These are phyloP conservation scores for Vickermania ingenoplastis DNA, from an alignment of 208 protist species.

Conservation along the genomic window DNA sequence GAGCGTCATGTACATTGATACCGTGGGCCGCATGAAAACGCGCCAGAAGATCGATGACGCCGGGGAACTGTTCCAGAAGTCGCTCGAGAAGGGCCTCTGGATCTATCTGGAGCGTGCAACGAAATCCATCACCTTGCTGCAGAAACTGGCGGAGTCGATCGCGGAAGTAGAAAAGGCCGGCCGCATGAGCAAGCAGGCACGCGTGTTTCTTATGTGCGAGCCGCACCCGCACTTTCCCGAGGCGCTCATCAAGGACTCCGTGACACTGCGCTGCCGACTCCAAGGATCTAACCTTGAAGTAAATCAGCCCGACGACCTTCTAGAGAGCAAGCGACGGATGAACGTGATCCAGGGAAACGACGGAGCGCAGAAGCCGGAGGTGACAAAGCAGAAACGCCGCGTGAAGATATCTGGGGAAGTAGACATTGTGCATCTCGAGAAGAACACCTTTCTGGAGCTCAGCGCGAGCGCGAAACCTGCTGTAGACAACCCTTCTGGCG, in stretches of 20 bases:
- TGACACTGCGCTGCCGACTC: conserved; percentile 74
- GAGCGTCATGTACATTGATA: conserved; percentile 86
- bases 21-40: conserved; percentile 78
- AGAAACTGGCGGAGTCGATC: conserved; percentile 69
- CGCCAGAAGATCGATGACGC: conserved; percentile 69
- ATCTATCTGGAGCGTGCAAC: conserved; percentile 86
- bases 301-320: conserved; percentile 48
- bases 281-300: conserved; percentile 51
- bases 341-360: conserved; percentile 49
- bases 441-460: conserved; percentile 82
- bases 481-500: conserved; percentile 24
- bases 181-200: conserved; percentile 44
- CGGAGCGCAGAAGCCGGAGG: conserved; percentile 21
- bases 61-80: conserved; percentile 59
- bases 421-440: conserved; percentile 80
- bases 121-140: conserved; percentile 82
- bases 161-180: conserved; percentile 28
- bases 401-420: conserved; percentile 84
- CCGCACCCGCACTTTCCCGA: conserved; percentile 86
- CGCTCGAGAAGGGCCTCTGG: conserved; percentile 79
- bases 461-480: conserved; percentile 56
- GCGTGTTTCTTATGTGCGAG: conserved; percentile 86
- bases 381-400: conserved; percentile 37
- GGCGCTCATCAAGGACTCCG: conserved; percentile 51
- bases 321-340: conserved; percentile 43